These are phyloP conservation scores for Anthracocystis panici-leucophaei DNA, from an alignment of 1,284 basidiomycete genomes.

Conservation along the genomic window DNA sequence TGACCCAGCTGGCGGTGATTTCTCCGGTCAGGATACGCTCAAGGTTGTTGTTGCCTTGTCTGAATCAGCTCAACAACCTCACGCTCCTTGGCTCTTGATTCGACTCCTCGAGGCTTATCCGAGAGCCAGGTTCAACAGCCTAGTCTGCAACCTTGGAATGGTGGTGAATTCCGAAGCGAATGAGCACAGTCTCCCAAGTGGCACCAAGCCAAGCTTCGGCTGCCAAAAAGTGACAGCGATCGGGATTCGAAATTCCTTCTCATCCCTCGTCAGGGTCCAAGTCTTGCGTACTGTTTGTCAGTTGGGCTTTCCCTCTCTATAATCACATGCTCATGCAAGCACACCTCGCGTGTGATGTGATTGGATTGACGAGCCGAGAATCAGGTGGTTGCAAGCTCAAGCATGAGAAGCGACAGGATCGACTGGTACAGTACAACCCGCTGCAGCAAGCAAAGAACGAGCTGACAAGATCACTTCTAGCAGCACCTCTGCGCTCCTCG, in stretches of 20 bases:
- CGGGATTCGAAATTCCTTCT: slow-evolving; percentile 14
- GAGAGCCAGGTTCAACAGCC: neutral
- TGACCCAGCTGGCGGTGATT: too few species aligned
- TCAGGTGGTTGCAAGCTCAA: neutral
- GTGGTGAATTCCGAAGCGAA: neutral
- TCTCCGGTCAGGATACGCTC: neutral
- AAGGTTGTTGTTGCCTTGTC: neutral
- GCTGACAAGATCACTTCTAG: too few species aligned
- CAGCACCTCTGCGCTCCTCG: neutral
- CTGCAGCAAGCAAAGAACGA: too few species aligned
- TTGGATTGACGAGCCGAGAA: neutral
- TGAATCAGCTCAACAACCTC: neutral
- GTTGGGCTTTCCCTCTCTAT: slow-evolving; percentile 5
- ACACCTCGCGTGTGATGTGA: slow-evolving; percentile 4
- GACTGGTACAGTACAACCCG: neutral
- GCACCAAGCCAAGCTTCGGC: neutral
- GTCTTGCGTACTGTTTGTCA: neutral
- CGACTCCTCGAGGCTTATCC: neutral
- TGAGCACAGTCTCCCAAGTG: neutral
- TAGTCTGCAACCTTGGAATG: neutral
- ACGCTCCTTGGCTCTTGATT: neutral
- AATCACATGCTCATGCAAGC: slow-evolving; percentile 10
- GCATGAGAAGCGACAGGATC: neutral
- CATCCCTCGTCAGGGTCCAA: slow-evolving; percentile 6
- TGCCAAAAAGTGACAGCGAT: slow-evolving; percentile 22